phyloP scores from a whole-genome alignment of 768 basidiomycete species.

The Lactarius evosmus region DNA sequence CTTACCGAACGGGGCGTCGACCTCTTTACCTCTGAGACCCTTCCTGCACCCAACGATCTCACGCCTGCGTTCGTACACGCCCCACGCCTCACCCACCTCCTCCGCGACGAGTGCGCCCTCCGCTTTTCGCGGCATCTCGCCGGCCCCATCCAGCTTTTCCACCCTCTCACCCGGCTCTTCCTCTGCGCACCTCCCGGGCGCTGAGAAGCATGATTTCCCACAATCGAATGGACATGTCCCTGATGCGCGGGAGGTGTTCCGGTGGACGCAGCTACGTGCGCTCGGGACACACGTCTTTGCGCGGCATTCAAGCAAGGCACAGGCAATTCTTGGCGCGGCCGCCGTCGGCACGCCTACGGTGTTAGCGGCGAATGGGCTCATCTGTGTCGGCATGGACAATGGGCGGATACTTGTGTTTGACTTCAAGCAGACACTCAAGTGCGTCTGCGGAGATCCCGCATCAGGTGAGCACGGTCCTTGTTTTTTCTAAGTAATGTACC shows the following conservation, averaged over 20 bases:
- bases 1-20: conserved; percentile 33
- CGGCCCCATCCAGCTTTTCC: conserved; percentile 62
- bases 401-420: conserved; percentile 84
- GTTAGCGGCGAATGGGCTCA: conserved; percentile 78
- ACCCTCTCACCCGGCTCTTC: conserved; percentile 63
- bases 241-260: conserved; percentile 58
- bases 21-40: conserved; percentile 37
- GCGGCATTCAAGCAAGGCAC: conserved; percentile 53
- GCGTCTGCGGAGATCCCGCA: conserved; percentile 69
- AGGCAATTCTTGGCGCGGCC: conserved; percentile 57
- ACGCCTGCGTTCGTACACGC: conserved; percentile 68
- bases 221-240: conserved; percentile 26
- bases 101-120: conserved; percentile 43
- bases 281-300: conserved; percentile 58
- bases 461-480: conserved; percentile 44
- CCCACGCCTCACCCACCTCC: conserved; percentile 43
- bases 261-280: conserved; percentile 66
- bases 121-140: conserved; percentile 47
- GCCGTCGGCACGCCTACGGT: conserved; percentile 69
- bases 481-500: not conserved
- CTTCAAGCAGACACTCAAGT: conserved; percentile 81
- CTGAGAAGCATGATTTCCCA: conserved; percentile 28
- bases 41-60: conserved; percentile 76
- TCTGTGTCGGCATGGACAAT: conserved; percentile 82
- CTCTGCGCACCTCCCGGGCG: conserved; percentile 41